Percentiles rank a stretch among this genome's conserved stretches.
Evolutionary conservation across 495 filamentous ascomycete species (phyloP).

Genomic region (Aspergillus affinis): DNA sequence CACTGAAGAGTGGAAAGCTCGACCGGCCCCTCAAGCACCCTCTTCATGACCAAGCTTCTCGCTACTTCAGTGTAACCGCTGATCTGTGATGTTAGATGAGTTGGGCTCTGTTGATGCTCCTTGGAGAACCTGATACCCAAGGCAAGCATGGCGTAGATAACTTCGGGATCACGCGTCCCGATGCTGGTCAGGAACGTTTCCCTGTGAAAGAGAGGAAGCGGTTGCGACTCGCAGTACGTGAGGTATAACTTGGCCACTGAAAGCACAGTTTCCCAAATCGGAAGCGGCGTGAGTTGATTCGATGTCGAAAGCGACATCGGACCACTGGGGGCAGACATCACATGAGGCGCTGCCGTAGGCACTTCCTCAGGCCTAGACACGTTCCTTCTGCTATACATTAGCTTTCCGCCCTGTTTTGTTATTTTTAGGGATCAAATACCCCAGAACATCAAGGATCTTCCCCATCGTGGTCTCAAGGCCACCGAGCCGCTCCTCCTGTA

Average conservation of each 20-base stretch:
- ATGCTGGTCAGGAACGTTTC: slow-evolving; percentile 37
- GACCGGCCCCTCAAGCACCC: slow-evolving; percentile 44
- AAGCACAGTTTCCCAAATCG: slow-evolving; percentile 42
- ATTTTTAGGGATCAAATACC: slow-evolving; percentile 17
- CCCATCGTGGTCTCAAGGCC: slow-evolving; percentile 41
- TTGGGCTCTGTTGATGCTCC: slow-evolving; percentile 14
- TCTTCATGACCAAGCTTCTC: slow-evolving; percentile 40
- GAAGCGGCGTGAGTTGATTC: slow-evolving; percentile 23
- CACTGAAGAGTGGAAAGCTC: slow-evolving; percentile 50
- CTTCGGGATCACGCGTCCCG: slow-evolving; percentile 35
- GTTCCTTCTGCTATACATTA: slow-evolving; percentile 9
- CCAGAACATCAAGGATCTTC: slow-evolving; percentile 34
- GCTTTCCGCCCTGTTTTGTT: neutral
- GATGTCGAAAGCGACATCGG: slow-evolving; percentile 9
- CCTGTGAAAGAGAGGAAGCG: slow-evolving; percentile 44
- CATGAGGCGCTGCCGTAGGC: slow-evolving; percentile 1
- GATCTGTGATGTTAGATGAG: slow-evolving; percentile 19
- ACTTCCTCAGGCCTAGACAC: slow-evolving; percentile 15
- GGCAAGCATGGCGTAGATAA: slow-evolving; percentile 43
- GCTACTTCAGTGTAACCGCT: slow-evolving; percentile 46
- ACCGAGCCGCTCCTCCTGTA: slow-evolving; percentile 42
- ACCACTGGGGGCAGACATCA: neutral
- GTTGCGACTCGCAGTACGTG: slow-evolving; percentile 47
- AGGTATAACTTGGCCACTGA: slow-evolving; percentile 41
- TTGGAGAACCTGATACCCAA: slow-evolving; percentile 38